Conservation (phyloP, 2,329 filamentous ascomycete species). For the Aspergillus ustus region DNA sequence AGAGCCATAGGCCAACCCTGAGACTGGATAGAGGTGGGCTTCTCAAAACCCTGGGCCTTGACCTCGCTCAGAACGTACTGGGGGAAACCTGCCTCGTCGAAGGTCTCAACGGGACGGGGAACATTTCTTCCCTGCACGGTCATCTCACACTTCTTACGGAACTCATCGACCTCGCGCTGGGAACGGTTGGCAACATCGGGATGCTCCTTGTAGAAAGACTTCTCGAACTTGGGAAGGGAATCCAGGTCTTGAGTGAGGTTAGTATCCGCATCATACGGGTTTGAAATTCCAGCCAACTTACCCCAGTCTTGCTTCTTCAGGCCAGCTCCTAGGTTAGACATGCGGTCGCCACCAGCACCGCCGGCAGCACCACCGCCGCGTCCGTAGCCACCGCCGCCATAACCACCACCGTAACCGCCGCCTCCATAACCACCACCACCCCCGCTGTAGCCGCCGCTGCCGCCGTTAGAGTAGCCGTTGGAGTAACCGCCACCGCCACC, state of each 20-base stretch:
- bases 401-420: slow-evolving; percentile 35
- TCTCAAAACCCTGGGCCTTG: slow-evolving; percentile 94
- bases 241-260: slow-evolving; percentile 66
- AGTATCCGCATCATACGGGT: slow-evolving; percentile 25
- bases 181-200: slow-evolving; percentile 75
- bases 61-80: slow-evolving; percentile 98
- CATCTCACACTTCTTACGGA: slow-evolving; percentile 85
- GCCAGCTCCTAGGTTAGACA: slow-evolving; percentile 86
- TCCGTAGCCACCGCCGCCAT: slow-evolving; percentile 38
- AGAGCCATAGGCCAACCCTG: slow-evolving; percentile 99
- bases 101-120: slow-evolving; percentile 92
- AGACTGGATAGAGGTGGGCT: slow-evolving; percentile 94
- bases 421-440: slow-evolving; percentile 35
- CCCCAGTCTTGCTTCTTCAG: slow-evolving; percentile 90
- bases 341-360: slow-evolving; percentile 83
- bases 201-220: slow-evolving; percentile 98
- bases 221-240: slow-evolving; percentile 92
- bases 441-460: slow-evolving; percentile 35
- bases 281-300: slow-evolving; percentile 53
- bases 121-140: slow-evolving; percentile 78
- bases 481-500: slow-evolving; percentile 56
- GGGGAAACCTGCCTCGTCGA: slow-evolving; percentile 97
- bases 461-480: slow-evolving; percentile 52
- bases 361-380: slow-evolving; percentile 44
- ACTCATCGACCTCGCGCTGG: slow-evolving; percentile 79